phyloP scores from a whole-genome alignment of 495 filamentous ascomycete species.

The Lichina pygmaea region DNA sequence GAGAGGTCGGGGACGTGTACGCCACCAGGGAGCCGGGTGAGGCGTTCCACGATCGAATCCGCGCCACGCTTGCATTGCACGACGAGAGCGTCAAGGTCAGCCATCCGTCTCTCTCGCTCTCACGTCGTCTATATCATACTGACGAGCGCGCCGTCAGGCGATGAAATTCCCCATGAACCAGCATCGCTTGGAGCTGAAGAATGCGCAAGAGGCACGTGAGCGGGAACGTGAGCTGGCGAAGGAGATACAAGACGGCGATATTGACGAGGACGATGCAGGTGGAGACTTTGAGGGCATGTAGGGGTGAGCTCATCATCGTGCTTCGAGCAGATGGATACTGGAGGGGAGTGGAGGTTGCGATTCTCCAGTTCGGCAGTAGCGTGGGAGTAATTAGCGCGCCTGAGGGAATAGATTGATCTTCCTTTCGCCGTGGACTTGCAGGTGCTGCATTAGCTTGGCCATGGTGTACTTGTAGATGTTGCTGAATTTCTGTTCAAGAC shows the following conservation, averaged over 20 bases:
- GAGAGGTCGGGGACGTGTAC: slow-evolving; percentile 84
- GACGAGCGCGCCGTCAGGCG: slow-evolving; percentile 23
- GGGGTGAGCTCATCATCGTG: slow-evolving; percentile 4
- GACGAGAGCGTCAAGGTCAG: slow-evolving; percentile 91
- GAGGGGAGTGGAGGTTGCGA: too few species aligned
- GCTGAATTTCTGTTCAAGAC: too few species aligned
- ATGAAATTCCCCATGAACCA: slow-evolving; percentile 99
- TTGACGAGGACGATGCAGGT: slow-evolving; percentile 90
- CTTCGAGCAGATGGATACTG: too few species aligned
- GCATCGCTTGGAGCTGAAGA: slow-evolving; percentile 91
- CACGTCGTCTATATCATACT: not conserved
- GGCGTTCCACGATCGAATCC: slow-evolving; percentile 87
- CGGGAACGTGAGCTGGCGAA: slow-evolving; percentile 89
- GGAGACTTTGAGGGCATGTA: slow-evolving; percentile 96
- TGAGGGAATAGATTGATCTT: too few species aligned
- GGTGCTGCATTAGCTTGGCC: too few species aligned
- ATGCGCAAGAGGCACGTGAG: slow-evolving; percentile 88
- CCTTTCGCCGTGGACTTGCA: too few species aligned
- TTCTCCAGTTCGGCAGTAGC: too few species aligned
- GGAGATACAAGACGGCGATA: slow-evolving; percentile 94
- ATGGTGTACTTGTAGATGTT: too few species aligned
- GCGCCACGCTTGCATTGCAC: slow-evolving; percentile 68
- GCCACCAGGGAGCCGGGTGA: slow-evolving; percentile 86
- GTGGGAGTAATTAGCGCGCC: too few species aligned
- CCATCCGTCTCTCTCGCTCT: slow-evolving; percentile 6